These are phyloP conservation scores for Solanum appendiculatum DNA, from an alignment of 257 asterid genomes.

Conservation along the genomic window DNA sequence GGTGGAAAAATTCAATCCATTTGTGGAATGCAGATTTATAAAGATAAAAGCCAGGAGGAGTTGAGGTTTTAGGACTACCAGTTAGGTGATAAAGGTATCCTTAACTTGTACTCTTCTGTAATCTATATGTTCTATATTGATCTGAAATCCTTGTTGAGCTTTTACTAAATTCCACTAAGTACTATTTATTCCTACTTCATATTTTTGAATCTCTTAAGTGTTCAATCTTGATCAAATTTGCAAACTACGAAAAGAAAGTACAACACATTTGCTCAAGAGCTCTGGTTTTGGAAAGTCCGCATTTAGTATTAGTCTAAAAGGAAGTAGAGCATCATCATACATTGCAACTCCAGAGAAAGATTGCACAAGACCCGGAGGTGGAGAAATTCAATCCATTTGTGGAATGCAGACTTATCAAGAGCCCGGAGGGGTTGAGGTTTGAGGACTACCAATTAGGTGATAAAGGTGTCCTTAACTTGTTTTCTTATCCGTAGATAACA, in stretches of 20 bases:
- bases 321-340: conserved; percentile 49
- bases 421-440: conserved; percentile 67
- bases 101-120: no score
- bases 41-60: no score
- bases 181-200: no score
- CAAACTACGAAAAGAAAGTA: not conserved
- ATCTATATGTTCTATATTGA: not conserved
- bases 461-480: not conserved
- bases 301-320: not conserved
- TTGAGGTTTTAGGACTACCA: no score
- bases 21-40: no score
- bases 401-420: conserved; percentile 54
- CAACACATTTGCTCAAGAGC: not conserved
- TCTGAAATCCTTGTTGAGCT: not conserved
- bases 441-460: conserved; percentile 60
- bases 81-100: no score
- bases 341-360: conserved; percentile 45
- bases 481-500: not conserved
- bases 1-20: no score
- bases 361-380: conserved; percentile 21
- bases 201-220: no score
- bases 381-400: conserved; percentile 51
- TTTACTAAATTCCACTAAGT: not conserved
- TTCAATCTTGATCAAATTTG: not conserved
- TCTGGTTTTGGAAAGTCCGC: not conserved